A percentile compares a stretch with the other conserved stretches of the same genome.
Conservation (phyloP, 176 grass and related monocot genomes). For the Oryza longistaminata region DNA sequence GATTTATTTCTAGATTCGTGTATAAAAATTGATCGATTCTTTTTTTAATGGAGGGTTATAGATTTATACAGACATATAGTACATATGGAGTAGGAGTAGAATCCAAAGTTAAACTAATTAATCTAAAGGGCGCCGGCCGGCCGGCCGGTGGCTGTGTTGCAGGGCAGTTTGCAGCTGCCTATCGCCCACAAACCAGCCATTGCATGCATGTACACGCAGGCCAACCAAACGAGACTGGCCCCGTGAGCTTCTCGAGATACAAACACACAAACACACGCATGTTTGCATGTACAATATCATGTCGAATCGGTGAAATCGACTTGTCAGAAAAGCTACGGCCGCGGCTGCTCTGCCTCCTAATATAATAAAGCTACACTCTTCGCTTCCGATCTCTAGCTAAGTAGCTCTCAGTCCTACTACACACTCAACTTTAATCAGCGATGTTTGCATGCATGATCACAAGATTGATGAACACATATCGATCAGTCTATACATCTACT, state of each 20-base stretch:
- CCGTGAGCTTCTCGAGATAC: neutral
- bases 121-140: neutral
- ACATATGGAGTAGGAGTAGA: neutral
- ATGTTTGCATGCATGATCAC: neutral
- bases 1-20: too few species aligned
- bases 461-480: too few species aligned
- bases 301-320: neutral
- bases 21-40: too few species aligned
- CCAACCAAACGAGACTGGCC: neutral
- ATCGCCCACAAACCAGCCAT: constrained; percentile 21
- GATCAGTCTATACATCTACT: neutral
- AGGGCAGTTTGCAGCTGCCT: neutral
- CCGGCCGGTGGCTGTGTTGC: neutral
- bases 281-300: constrained; percentile 12
- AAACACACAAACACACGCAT: constrained; percentile 36
- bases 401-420: constrained; percentile 42
- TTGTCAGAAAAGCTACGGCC: neutral
- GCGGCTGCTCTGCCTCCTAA: neutral
- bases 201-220: constrained; percentile 16
- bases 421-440: constrained; percentile 68
- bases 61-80: neutral
- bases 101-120: neutral
- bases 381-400: constrained; percentile 32
- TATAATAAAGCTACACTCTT: neutral
- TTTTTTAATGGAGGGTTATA: too few species aligned